Conservation (phyloP, 1,139 yeast genomes). For the Magnusiomyces ingens region DNA sequence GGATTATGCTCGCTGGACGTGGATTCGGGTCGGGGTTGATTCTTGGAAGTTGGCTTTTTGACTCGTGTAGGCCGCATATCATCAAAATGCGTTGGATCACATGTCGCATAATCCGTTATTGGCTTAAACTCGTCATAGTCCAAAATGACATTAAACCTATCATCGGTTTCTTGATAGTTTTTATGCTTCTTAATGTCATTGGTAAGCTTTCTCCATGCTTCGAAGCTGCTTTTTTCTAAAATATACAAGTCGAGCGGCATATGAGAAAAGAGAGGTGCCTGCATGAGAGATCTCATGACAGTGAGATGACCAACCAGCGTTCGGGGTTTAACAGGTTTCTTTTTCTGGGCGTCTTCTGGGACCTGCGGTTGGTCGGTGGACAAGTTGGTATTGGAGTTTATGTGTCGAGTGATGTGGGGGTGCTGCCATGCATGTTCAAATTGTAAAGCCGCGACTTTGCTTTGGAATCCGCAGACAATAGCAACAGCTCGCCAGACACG, state of each 20-base stretch:
- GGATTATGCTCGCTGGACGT: neutral
- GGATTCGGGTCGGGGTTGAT: neutral
- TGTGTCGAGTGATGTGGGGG: constrained; percentile 56
- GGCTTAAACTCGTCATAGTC: neutral
- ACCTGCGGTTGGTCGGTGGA: neutral
- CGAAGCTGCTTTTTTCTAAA: constrained; percentile 1
- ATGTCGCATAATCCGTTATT: neutral
- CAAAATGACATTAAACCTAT: no score
- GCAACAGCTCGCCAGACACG: constrained; percentile 71
- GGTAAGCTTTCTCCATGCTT: neutral
- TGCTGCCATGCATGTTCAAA: constrained; percentile 76
- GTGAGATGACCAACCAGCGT: constrained; percentile 4
- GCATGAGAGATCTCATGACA: neutral
- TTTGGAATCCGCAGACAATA: constrained; percentile 64
- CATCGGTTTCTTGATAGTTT: no score
- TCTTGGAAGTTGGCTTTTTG: neutral
- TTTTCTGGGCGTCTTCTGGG: neutral
- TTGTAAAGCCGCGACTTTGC: constrained; percentile 63
- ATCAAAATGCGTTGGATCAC: neutral
- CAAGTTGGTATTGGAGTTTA: constrained; percentile 22
- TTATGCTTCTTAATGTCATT: neutral
- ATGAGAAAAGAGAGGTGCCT: constrained; percentile 2
- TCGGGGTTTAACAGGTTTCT: neutral
- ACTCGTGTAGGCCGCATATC: neutral
- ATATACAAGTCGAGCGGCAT: constrained; percentile 8